A percentile compares a stretch with the other conserved stretches of the same genome.
phyloP scores from a whole-genome alignment of 2,329 filamentous ascomycete genomes.

The Fusarium sp. region DNA sequence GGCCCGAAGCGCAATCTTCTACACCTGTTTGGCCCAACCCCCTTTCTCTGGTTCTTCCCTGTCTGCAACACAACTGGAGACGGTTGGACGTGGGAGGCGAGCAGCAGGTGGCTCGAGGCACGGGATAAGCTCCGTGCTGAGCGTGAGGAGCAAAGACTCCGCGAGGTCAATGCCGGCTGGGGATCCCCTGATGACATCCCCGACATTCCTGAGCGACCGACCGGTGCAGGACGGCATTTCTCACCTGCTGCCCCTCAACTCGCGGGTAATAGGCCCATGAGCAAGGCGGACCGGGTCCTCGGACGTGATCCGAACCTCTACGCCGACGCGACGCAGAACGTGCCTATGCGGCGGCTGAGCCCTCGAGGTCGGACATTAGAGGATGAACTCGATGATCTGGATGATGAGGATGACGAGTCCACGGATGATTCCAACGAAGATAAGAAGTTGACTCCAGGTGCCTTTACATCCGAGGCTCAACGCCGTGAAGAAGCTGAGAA shows the following conservation, averaged over 20 bases:
- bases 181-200: slow-evolving; percentile 55
- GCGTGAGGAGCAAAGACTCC: slow-evolving; percentile 68
- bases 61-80: slow-evolving; percentile 89
- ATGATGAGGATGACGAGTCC: slow-evolving; percentile 51
- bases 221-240: slow-evolving; percentile 51
- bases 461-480: slow-evolving; percentile 49
- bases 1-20: slow-evolving; percentile 83
- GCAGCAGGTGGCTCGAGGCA: slow-evolving; percentile 79
- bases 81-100: slow-evolving; percentile 95
- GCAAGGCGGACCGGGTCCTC: slow-evolving; percentile 70
- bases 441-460: slow-evolving; percentile 53
- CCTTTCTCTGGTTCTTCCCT: slow-evolving; percentile 82
- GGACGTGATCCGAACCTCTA: slow-evolving; percentile 69
- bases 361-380: slow-evolving; percentile 59
- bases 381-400: slow-evolving; percentile 56
- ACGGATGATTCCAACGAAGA: slow-evolving; percentile 45
- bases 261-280: slow-evolving; percentile 53
- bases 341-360: slow-evolving; percentile 62
- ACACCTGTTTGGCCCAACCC: slow-evolving; percentile 83
- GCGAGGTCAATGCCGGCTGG: slow-evolving; percentile 77
- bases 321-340: slow-evolving; percentile 59
- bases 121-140: slow-evolving; percentile 71
- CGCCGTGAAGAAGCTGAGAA: slow-evolving; percentile 59
- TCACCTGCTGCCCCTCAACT: slow-evolving; percentile 36
- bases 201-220: slow-evolving; percentile 39